Percentiles rank a stretch among this genome's conserved stretches.
Conservation (phyloP, 305 asterid genomes). For the Solanum hybrid region DNA sequence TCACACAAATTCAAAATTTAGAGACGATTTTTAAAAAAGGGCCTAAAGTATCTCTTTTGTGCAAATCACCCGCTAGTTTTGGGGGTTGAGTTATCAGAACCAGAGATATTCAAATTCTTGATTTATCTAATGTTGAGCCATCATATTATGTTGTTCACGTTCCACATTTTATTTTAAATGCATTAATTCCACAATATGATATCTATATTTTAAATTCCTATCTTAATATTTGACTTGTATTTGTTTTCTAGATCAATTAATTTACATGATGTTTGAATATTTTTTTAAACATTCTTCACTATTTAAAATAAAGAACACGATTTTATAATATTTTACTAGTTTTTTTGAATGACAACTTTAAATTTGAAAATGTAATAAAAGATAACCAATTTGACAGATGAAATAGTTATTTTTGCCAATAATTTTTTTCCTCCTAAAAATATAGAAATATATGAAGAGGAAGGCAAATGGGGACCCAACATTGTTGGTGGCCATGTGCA, state of each 20-base stretch:
- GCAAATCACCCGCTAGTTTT: neutral
- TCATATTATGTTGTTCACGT: neutral
- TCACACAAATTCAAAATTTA: neutral
- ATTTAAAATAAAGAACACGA: neutral
- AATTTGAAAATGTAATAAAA: neutral
- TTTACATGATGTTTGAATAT: neutral
- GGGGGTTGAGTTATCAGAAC: neutral
- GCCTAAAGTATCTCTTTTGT: neutral
- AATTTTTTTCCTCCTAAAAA: neutral
- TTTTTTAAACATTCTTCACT: neutral
- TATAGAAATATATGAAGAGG: neutral
- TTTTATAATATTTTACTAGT: neutral
- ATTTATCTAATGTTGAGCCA: neutral
- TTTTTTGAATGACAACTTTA: neutral
- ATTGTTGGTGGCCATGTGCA: conserved; percentile 43
- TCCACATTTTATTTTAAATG: neutral
- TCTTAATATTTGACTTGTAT: neutral
- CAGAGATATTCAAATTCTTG: neutral
- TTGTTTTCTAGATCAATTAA: neutral
- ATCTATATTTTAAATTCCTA: neutral
- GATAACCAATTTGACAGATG: neutral
- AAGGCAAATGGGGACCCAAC: conserved; percentile 24
- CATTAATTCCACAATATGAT: neutral
- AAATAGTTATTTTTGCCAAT: neutral
- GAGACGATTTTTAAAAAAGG: neutral